These are phyloP conservation scores for Spiromastix sp. DNA, from an alignment of 2,329 filamentous ascomycete species.

Conservation along the genomic window DNA sequence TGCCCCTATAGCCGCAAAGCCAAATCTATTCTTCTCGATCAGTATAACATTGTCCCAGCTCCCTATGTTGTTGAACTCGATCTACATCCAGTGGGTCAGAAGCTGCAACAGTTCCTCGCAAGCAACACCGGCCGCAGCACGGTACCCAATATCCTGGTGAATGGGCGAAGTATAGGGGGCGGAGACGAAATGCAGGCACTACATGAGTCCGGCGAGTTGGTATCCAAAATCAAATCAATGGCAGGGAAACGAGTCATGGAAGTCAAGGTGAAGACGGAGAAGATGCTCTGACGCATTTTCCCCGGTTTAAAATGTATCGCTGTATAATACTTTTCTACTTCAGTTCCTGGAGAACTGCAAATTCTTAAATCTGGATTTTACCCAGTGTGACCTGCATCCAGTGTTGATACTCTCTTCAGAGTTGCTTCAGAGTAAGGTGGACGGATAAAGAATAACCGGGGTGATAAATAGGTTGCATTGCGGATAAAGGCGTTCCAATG, in stretches of 20 bases:
- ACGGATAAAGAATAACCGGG: too few species aligned
- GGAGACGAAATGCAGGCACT: slow-evolving; percentile 74
- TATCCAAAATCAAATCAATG: slow-evolving; percentile 60
- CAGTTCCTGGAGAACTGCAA: too few species aligned
- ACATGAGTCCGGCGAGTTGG: slow-evolving; percentile 55
- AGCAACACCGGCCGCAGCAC: slow-evolving; percentile 71
- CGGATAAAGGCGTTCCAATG: too few species aligned
- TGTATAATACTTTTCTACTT: too few species aligned
- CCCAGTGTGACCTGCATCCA: too few species aligned
- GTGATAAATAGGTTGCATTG: too few species aligned
- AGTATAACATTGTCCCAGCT: slow-evolving; percentile 70
- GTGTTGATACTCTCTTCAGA: too few species aligned
- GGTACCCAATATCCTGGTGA: slow-evolving; percentile 85
- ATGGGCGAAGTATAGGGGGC: slow-evolving; percentile 80
- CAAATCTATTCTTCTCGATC: slow-evolving; percentile 72
- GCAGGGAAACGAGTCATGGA: slow-evolving; percentile 55
- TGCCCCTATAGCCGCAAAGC: slow-evolving; percentile 79
- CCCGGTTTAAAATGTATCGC: too few species aligned
- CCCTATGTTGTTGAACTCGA: slow-evolving; percentile 90
- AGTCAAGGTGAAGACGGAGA: slow-evolving; percentile 15
- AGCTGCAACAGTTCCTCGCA: slow-evolving; percentile 61
- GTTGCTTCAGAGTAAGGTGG: too few species aligned
- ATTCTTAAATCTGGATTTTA: too few species aligned
- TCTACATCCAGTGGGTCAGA: slow-evolving; percentile 60
- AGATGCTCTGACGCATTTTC: slow-evolving; percentile 8